A percentile compares a stretch with the other conserved stretches of the same genome.
Conservation (phyloP, 176 grass and related monocot species). For the Carex scoparia region DNA sequence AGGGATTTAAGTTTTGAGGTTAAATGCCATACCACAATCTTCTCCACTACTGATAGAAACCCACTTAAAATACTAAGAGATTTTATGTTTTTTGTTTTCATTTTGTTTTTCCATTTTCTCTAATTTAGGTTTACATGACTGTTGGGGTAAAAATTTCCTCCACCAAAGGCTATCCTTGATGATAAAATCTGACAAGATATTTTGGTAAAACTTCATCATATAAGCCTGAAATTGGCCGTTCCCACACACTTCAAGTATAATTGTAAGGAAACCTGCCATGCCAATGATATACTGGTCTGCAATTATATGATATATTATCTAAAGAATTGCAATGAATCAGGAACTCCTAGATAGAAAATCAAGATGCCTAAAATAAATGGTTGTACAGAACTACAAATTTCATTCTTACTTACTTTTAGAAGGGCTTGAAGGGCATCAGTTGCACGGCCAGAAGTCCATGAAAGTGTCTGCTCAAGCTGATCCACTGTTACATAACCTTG, state of each 20-base stretch:
- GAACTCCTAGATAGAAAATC: neutral
- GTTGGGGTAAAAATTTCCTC: too few species aligned
- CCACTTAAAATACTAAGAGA: too few species aligned
- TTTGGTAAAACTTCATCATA: too few species aligned
- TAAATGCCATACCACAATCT: too few species aligned
- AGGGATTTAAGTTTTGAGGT: too few species aligned
- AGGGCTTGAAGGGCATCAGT: conserved; percentile 85
- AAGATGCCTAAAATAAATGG: neutral
- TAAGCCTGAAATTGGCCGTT: neutral
- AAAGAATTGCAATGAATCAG: neutral
- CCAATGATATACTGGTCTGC: neutral
- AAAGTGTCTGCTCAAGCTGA: conserved; percentile 64
- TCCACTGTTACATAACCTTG: conserved; percentile 75
- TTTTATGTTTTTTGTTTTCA: too few species aligned
- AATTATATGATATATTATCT: neutral
- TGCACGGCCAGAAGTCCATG: conserved; percentile 67
- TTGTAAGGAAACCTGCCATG: neutral
- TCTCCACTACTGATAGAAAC: too few species aligned
- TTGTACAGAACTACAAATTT: neutral
- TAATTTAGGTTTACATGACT: too few species aligned
- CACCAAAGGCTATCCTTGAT: too few species aligned
- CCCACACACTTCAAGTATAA: neutral
- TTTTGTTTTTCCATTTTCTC: too few species aligned
- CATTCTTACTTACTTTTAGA: conserved; percentile 52
- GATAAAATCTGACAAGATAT: too few species aligned